Evolutionary conservation across 202 grass and related monocot species (phyloP).

Genomic region (Panicum hallii): DNA sequence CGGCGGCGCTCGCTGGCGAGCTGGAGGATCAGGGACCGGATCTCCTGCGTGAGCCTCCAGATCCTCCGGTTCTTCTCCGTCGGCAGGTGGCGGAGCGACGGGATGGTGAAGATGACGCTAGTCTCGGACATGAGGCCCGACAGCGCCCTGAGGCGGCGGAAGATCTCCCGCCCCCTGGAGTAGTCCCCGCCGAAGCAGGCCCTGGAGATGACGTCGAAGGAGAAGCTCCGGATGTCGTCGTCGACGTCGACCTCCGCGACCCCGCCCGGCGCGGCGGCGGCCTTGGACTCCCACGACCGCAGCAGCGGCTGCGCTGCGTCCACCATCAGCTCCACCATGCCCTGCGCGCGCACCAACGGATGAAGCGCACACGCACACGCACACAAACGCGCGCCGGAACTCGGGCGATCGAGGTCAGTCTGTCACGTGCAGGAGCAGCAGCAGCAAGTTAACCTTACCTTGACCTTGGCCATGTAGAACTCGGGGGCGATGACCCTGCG

Average conservation of each 20-base stretch:
- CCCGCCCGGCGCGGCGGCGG: slow-evolving; percentile 16
- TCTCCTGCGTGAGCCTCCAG: slow-evolving; percentile 61
- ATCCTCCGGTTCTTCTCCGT: slow-evolving; percentile 62
- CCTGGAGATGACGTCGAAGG: slow-evolving; percentile 79
- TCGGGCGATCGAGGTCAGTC: too few species aligned
- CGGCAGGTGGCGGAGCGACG: slow-evolving; percentile 58
- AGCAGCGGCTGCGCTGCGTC: slow-evolving; percentile 65
- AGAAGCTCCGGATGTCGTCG: slow-evolving; percentile 72
- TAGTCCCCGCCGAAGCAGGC: slow-evolving; percentile 75
- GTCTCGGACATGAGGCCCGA: slow-evolving; percentile 63
- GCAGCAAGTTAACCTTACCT: not conserved
- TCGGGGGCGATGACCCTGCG: slow-evolving; percentile 82
- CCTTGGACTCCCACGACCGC: slow-evolving; percentile 49
- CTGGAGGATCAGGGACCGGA: slow-evolving; percentile 66
- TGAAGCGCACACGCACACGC: too few species aligned
- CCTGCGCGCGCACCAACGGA: not conserved
- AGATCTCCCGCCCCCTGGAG: slow-evolving; percentile 69
- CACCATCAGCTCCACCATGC: slow-evolving; percentile 71
- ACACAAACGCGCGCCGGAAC: too few species aligned
- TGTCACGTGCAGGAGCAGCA: not conserved
- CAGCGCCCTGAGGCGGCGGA: slow-evolving; percentile 62
- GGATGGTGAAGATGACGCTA: slow-evolving; percentile 70
- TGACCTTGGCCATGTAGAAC: slow-evolving; percentile 77
- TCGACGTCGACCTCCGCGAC: slow-evolving; percentile 57
- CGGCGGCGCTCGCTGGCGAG: slow-evolving; percentile 51